A percentile compares a stretch with the other conserved stretches of the same genome.
Conservation (phyloP, 2,329 filamentous ascomycete species). For the Pseudogymnoascus pannorum region DNA sequence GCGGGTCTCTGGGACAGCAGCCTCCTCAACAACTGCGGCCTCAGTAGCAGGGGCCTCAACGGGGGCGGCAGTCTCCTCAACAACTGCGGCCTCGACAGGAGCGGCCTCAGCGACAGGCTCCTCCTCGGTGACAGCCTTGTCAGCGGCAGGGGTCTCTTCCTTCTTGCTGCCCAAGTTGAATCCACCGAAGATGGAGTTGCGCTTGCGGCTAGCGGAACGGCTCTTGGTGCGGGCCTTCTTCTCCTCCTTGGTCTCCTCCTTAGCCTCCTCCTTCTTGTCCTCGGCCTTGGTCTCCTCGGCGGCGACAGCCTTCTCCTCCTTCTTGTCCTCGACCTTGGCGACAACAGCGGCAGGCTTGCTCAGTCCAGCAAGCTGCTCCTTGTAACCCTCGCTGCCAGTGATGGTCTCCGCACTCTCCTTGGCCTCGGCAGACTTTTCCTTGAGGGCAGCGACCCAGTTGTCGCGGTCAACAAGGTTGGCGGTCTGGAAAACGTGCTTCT, state of each 20-base stretch:
- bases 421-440: slow-evolving; percentile 75
- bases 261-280: slow-evolving; percentile 23
- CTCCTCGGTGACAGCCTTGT: slow-evolving; percentile 28
- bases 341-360: slow-evolving; percentile 35
- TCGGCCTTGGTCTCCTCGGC: slow-evolving; percentile 32
- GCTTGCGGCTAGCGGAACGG: slow-evolving; percentile 59
- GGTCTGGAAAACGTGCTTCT: slow-evolving; percentile 95
- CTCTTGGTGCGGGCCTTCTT: slow-evolving; percentile 55
- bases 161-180: slow-evolving; percentile 51
- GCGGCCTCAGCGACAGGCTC: slow-evolving; percentile 28
- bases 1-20: slow-evolving; percentile 23
- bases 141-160: slow-evolving; percentile 38
- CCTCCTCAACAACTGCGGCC: slow-evolving; percentile 25
- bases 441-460: slow-evolving; percentile 81
- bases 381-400: slow-evolving; percentile 77
- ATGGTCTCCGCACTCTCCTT: slow-evolving; percentile 71
- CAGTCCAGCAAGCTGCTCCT: slow-evolving; percentile 40
- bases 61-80: slow-evolving; percentile 35
- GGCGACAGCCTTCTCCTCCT: slow-evolving; percentile 23
- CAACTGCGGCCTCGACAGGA: slow-evolving; percentile 22
- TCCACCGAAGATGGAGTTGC: slow-evolving; percentile 54
- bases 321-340: slow-evolving; percentile 21
- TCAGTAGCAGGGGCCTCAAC: slow-evolving; percentile 26
- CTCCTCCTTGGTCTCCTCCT: slow-evolving; percentile 36
- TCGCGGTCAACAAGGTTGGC: slow-evolving; percentile 68